phyloP scores from a whole-genome alignment of 1,139 yeast species.

The Protomyces arabidopsidicola region DNA sequence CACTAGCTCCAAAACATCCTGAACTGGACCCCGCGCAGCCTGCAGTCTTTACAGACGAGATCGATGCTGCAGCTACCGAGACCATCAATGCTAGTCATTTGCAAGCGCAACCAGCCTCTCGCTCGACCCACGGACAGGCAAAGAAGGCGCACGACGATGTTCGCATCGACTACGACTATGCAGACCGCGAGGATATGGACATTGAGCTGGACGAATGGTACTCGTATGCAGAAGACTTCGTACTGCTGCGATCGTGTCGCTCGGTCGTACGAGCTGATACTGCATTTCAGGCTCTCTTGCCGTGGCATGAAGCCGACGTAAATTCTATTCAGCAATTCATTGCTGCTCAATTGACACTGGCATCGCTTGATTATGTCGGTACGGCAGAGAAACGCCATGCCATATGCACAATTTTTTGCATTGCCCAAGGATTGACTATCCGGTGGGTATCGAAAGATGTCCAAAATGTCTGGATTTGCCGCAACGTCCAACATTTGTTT shows the following conservation, averaged over 20 bases:
- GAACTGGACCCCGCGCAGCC: not conserved
- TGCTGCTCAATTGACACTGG: not conserved
- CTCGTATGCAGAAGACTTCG: constrained; percentile 36
- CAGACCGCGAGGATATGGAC: constrained; percentile 35
- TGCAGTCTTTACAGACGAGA: not conserved
- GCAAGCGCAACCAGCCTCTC: not conserved
- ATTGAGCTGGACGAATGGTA: constrained; percentile 42
- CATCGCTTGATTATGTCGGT: constrained; percentile 25
- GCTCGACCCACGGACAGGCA: not conserved
- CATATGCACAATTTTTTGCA: constrained; percentile 39
- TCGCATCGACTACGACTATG: constrained; percentile 36
- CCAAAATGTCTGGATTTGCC: constrained; percentile 34
- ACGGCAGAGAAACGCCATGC: constrained; percentile 32
- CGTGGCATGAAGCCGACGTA: not conserved
- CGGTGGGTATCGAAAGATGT: constrained; percentile 39
- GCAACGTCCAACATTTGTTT: constrained; percentile 31
- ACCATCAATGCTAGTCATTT: not conserved
- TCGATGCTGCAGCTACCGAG: not conserved
- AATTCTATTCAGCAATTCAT: not conserved
- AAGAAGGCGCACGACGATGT: constrained; percentile 32
- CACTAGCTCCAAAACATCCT: not conserved
- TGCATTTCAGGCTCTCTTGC: not conserved
- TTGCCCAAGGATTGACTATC: constrained; percentile 42
- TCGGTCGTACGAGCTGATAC: not conserved
- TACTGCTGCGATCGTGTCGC: not conserved